Percentiles rank a stretch among this genome's conserved stretches.
Evolutionary conservation across 1,284 basidiomycete genomes (phyloP).

Genomic region (Microbotryum saponariae): DNA sequence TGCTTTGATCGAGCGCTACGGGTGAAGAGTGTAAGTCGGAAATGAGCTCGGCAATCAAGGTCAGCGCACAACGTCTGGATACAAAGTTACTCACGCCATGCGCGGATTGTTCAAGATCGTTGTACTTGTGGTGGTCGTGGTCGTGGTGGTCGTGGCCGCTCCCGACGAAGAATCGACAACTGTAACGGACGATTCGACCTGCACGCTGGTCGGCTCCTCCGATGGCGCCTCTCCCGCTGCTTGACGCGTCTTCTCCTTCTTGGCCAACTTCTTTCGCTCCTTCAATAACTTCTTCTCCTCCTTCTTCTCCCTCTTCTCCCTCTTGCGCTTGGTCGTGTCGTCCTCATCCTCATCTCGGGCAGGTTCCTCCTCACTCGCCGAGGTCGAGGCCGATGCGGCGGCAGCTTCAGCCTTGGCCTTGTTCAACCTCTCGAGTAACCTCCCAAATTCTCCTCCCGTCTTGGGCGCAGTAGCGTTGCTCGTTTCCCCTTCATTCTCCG

Average conservation of each 20-base stretch:
- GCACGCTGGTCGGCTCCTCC: neutral
- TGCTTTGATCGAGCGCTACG: slow-evolving; percentile 31
- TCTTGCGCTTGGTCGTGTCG: slow-evolving; percentile 1
- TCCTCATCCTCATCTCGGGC: neutral
- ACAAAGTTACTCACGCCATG: slow-evolving; percentile 28
- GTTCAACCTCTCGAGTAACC: slow-evolving; percentile 29
- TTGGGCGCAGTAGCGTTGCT: slow-evolving; percentile 7
- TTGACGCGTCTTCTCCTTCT: slow-evolving; percentile 1
- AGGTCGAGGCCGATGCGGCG: neutral
- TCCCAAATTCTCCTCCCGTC: slow-evolving; percentile 30
- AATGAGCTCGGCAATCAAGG: neutral
- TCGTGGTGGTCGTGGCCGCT: neutral
- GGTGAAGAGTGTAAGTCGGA: neutral
- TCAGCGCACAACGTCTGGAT: neutral
- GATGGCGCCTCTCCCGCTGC: neutral
- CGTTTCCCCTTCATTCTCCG: slow-evolving; percentile 1
- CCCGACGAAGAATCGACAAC: no score
- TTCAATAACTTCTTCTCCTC: slow-evolving; percentile 6
- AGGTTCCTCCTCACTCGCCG: neutral
- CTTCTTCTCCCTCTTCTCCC: slow-evolving; percentile 14
- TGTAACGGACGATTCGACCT: neutral
- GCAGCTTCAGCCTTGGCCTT: slow-evolving; percentile 23
- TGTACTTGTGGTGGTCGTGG: neutral
- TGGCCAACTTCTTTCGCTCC: slow-evolving; percentile 16
- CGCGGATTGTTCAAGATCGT: slow-evolving; percentile 31